phyloP scores from a whole-genome alignment of 2,329 filamentous ascomycete species.

The Colletotrichum tofieldiae region DNA sequence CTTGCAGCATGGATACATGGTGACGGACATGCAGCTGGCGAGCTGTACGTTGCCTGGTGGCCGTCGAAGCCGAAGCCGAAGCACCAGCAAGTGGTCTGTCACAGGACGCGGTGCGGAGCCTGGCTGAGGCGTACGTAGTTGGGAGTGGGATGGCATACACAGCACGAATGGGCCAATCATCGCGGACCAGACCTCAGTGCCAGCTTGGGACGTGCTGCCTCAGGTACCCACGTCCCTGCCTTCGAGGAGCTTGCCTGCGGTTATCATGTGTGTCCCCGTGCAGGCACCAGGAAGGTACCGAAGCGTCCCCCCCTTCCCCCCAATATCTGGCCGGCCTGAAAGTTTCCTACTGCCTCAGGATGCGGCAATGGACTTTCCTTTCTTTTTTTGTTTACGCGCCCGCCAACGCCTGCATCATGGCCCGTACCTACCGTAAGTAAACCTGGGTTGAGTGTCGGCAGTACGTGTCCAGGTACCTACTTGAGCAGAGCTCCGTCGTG shows the following conservation, averaged over 20 bases:
- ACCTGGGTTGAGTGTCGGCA: too few relatives aligned
- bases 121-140: slow-evolving; percentile 7
- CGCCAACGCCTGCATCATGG: not conserved
- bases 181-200: not conserved
- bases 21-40: slow-evolving; percentile 23
- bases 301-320: not conserved
- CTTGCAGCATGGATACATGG: slow-evolving; percentile 13
- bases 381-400: not conserved
- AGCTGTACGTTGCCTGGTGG: slow-evolving; percentile 3
- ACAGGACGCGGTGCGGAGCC: slow-evolving; percentile 3
- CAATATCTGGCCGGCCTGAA: not conserved
- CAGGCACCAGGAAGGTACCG: not conserved
- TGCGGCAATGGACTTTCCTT: not conserved
- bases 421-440: too few relatives aligned
- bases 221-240: slow-evolving; percentile 14
- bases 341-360: not conserved
- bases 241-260: not conserved
- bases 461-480: not conserved
- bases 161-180: not conserved
- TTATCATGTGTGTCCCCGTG: not conserved
- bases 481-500: not conserved
- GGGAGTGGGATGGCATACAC: not conserved
- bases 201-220: not conserved
- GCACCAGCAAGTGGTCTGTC: not conserved
- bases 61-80: not conserved